These are phyloP conservation scores for Beauveria australis DNA, from an alignment of 2,329 filamentous ascomycete genomes.

Conservation along the genomic window DNA sequence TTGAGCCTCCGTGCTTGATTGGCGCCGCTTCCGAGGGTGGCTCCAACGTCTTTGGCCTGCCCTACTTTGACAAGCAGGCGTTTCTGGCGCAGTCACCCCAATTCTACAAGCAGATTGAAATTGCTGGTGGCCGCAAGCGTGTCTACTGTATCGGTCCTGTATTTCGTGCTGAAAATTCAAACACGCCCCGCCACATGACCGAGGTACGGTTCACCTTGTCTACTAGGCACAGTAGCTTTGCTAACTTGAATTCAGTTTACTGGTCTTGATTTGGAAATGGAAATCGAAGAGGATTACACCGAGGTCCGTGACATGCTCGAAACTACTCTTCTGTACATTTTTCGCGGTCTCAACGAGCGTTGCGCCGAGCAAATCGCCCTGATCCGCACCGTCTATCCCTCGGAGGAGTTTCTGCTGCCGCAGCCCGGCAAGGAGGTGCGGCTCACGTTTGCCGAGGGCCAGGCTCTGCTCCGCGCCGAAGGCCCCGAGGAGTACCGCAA, in stretches of 20 bases:
- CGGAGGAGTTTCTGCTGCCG: slow-evolving; percentile 69
- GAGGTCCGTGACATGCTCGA: slow-evolving; percentile 69
- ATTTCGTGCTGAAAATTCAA: slow-evolving; percentile 79
- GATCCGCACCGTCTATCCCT: slow-evolving; percentile 65
- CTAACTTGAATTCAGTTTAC: slow-evolving; percentile 49
- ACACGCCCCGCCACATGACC: slow-evolving; percentile 78
- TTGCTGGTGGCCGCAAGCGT: slow-evolving; percentile 67
- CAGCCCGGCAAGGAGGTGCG: slow-evolving; percentile 66
- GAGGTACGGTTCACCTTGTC: slow-evolving; percentile 38
- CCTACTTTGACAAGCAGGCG: slow-evolving; percentile 80
- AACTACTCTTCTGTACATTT: slow-evolving; percentile 68
- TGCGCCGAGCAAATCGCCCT: slow-evolving; percentile 66
- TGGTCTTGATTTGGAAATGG: slow-evolving; percentile 85
- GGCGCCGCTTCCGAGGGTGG: slow-evolving; percentile 89
- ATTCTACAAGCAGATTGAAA: slow-evolving; percentile 83
- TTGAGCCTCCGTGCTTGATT: slow-evolving; percentile 84
- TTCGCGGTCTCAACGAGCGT: slow-evolving; percentile 57
- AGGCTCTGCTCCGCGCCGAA: slow-evolving; percentile 68
- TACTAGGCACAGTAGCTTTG: neutral
- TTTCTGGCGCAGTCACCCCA: slow-evolving; percentile 75
- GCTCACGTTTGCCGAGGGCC: slow-evolving; percentile 69
- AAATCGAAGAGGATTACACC: slow-evolving; percentile 69
- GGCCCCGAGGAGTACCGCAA: slow-evolving; percentile 59
- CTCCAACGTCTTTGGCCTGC: slow-evolving; percentile 80
- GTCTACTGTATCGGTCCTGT: slow-evolving; percentile 75